Base-by-base conservation (phyloP, 495 filamentous ascomycete genomes). In the Talaromyces thailandensis region DNA sequence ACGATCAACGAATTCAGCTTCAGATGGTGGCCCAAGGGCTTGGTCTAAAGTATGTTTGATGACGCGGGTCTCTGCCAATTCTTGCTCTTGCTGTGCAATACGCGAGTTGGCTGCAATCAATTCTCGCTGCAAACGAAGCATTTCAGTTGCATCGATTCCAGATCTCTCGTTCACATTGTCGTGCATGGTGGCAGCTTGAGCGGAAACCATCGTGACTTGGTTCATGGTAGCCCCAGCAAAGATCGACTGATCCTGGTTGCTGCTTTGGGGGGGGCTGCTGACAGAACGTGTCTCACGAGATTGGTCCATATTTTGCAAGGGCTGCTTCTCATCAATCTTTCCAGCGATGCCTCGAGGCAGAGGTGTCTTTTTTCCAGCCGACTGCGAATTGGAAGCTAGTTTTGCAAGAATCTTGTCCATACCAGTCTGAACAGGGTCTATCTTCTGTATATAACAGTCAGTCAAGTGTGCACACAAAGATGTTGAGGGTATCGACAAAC, bases 51-150 rank as follows among this genome's bases (percentile, higher is more conserved):
- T 91, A 68, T 90, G 87, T 69, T 87, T 89, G 53, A 85, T 86
- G 68, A 85, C 84, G 50, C 91, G 90, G 9, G 80, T 88, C 63
- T 93, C 88, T 26, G 88, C 81, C 60, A 97, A 82, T 72, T 97
- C 91, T 62, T 92, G 84, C 64, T 91, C 90, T 73, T 96, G 88
- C 18, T 85, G 80, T 61, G 85, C 87, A 71, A 98, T 92, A 64
- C 86, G 88, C 66, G 82, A 85, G 65, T 90, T 88, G 24, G 92
- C 91, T 64, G 82, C 85, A 61, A 88, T 84, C 14, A 98, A 81
- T 73, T 98, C 88, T 60, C 82, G 77, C 64, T 84, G 83, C 53
- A 95, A 80, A 45, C 82, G 82, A 63, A 76, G 66, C 53, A 88
- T 67, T 62, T 88, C 84, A 7, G 69, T 67, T 11, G 71, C 68